Conservation (phyloP, 176 grass and related monocot species). For the Canna indica region DNA sequence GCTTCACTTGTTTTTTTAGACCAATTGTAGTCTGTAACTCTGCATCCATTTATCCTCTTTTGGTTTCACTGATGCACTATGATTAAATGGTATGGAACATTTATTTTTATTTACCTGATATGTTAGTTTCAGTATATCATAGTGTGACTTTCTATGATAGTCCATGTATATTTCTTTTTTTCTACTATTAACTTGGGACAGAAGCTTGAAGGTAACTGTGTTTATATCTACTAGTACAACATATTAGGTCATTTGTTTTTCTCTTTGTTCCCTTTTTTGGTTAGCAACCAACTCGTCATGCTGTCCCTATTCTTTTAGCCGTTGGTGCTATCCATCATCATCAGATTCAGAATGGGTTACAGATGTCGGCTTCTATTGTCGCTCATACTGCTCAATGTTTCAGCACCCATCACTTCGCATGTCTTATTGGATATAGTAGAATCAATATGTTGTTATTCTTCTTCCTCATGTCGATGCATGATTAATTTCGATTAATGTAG, state of each 20-base stretch:
- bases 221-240: not conserved
- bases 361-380: conserved; percentile 94
- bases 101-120: not conserved
- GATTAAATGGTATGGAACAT: not conserved
- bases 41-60: too few relatives aligned
- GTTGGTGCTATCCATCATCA: conserved; percentile 96
- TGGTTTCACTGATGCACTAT: not conserved
- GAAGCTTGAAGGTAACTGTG: not conserved
- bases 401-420: conserved; percentile 98
- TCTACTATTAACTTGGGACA: not conserved
- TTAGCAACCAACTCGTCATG: conserved; percentile 85
- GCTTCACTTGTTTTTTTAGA: too few relatives aligned
- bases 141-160: not conserved
- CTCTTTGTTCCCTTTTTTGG: not conserved
- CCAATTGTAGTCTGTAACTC: too few relatives aligned
- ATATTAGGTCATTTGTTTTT: not conserved
- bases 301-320: conserved; percentile 93
- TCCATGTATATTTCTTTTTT: not conserved
- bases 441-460: too few relatives aligned
- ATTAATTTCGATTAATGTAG: too few relatives aligned
- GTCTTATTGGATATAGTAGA: conserved; percentile 99
- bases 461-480: too few relatives aligned
- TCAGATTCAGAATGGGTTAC: conserved; percentile 97
- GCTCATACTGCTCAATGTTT: conserved; percentile 98
- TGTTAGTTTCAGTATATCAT: not conserved